Percentiles rank a stretch among this genome's conserved stretches.
Conservation (phyloP, 2,329 filamentous ascomycete genomes). For the Clarireedia hainanense region DNA sequence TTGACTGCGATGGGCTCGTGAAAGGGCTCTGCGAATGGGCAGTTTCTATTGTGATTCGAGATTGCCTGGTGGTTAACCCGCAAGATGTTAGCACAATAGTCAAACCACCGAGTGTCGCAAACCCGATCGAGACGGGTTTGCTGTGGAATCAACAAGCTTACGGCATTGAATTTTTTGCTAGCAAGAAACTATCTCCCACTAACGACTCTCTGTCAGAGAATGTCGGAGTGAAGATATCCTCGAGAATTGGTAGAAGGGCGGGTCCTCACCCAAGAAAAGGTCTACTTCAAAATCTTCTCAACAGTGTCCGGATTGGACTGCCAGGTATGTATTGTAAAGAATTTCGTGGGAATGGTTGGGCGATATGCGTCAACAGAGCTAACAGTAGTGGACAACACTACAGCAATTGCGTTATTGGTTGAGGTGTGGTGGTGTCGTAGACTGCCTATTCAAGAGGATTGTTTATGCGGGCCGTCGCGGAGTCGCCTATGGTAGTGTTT, state of each 20-base stretch:
- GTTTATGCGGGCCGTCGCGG: slow-evolving; percentile 8
- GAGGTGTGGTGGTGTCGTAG: background rate
- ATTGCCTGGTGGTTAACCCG: background rate
- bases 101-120: slow-evolving; percentile 2
- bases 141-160: slow-evolving; percentile 10
- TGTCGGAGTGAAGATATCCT: slow-evolving; percentile 29
- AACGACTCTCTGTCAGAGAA: slow-evolving; percentile 28
- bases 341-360: background rate
- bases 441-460: background rate
- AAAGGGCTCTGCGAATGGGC: slow-evolving; percentile 10
- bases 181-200: slow-evolving; percentile 26
- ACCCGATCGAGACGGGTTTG: background rate
- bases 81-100: background rate
- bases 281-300: slow-evolving; percentile 1
- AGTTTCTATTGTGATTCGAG: slow-evolving; percentile 22
- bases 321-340: background rate
- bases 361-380: background rate
- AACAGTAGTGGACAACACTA: background rate
- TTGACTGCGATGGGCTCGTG: slow-evolving; percentile 22
- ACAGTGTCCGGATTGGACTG: background rate
- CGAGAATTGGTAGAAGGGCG: slow-evolving; percentile 13
- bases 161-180: slow-evolving; percentile 17
- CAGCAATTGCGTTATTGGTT: background rate
- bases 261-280: slow-evolving; percentile 1
- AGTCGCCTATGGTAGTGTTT: background rate